Evolutionary conservation across 148 eudicot genomes (phyloP), one percentile per base, ranked within the genome.

Genomic region (Polygonum aviculare): DNA sequence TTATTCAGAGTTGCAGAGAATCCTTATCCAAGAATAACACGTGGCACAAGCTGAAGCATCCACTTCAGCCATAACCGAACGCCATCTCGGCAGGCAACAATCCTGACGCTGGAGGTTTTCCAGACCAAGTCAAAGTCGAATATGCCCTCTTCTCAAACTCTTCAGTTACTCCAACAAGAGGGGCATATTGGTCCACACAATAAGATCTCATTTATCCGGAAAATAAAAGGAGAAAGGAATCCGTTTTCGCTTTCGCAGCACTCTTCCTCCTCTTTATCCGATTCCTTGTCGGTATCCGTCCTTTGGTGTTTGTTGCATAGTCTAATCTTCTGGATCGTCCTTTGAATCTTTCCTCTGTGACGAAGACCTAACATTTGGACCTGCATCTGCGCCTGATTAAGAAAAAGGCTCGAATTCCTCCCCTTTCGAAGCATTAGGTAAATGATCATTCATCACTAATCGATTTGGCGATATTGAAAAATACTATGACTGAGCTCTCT

Each of bases 261-360:
- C 72, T 67, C 72, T 62, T 62, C 69, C 69, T 62, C 31, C 72
- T 67, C 45, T 67, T 67, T 35, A 67, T 67, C 41, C 72, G 45
- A 67, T 36, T 67, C 72, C 44, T 36, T 35, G 44, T 67, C 72
- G 45, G 72, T 67, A 14, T 67, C 35, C 21, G 10, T 31, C 69
- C 38, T 22, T 38, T 18, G 15, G 69, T 62, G 38, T 31, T 62
- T 62, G 69, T 15, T 67, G 41, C 44, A 35, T 36, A 14, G 19
- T 36, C 44, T 67, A n/a, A 16, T 67, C 45, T 67, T 67, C 45
- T 67, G 72, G 72, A 67, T 67, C 45, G 44, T 36, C 72, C 72
- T 67, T 67, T 36, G 72, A 67, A 67, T 67, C 72, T 67, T 26
- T 7, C 22, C 22, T 59, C 70, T 10, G 70, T 31, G 70, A 63